Evolutionary conservation across 495 filamentous ascomycete genomes (phyloP), one percentile per base, ranked within the genome.

Genomic region (Penicillium maclennaniae): DNA sequence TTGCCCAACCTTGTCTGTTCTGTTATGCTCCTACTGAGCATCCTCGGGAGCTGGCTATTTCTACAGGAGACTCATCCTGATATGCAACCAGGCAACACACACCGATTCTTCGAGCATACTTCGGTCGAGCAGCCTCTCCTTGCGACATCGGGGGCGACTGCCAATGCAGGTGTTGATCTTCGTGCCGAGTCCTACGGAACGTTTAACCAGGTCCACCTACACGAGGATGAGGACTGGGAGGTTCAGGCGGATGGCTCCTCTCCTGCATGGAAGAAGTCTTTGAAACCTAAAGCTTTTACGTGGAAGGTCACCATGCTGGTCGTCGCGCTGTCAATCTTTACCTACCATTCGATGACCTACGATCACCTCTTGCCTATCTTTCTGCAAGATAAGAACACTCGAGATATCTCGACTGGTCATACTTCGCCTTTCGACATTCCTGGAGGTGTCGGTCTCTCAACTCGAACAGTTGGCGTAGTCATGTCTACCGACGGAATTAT

Each of bases 261-360:
- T 14, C 58, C 68, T 9, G 53, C 61, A 2, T 55, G 62, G 34
- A 64, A 66, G 36, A 63, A 68, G 21, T 47, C 72, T 17, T 62
- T 56, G 21, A 64, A 68, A 14, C 58, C 68, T 49, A 82, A 75
- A 52, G 74, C 85, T 31, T 87, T 89, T 52, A 85, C 79, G 17
- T 80, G 81, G 66, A 74, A 74, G 16, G 83, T 91, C 37, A 73
- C 83, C 54, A 84, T 87, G 74, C 77, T 92, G 6, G 79, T 89
- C 16, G 48, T 86, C 17, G 82, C 89, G 5, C 73, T 93, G 25
- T 85, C 86, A 6, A 89, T 93, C 53, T 93, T 91, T 70, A 91
- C 87, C 1, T 92, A 92, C 53, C 89, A 92, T 62, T 87, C 83
- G 36, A 93, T 93, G 89, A 88, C 87, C 14, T 93, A 87, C 58